Conservation (phyloP, 768 basidiomycete species). For the Rhodotorula toruloides region DNA sequence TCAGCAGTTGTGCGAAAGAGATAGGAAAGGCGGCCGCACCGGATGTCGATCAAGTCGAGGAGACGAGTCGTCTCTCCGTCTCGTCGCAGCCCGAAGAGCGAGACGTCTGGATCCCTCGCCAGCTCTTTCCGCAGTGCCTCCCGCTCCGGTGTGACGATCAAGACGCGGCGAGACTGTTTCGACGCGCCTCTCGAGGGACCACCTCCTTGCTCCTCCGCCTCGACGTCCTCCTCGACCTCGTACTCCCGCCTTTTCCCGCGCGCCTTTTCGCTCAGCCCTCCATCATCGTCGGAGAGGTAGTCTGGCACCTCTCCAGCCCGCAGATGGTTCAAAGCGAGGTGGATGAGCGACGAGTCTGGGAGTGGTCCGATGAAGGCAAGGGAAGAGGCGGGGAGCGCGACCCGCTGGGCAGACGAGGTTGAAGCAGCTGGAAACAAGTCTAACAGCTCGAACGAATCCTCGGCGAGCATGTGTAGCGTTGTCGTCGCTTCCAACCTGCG, state of each 20-base stretch:
- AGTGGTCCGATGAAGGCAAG: conserved; percentile 24
- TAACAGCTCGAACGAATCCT: background rate
- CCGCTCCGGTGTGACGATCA: conserved; percentile 16
- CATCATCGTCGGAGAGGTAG: rapidly evolving
- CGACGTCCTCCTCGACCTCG: background rate
- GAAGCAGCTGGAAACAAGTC: background rate
- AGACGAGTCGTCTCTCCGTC: background rate
- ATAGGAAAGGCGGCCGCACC: background rate
- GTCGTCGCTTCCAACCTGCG: no score
- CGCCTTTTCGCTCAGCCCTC: conserved; percentile 9
- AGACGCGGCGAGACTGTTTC: background rate
- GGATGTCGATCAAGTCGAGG: conserved; percentile 20
- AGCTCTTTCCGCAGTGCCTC: conserved; percentile 1
- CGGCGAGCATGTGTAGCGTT: background rate
- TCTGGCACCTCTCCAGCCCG: background rate
- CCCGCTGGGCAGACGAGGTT: background rate
- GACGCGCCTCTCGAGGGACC: no score
- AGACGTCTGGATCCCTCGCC: conserved; percentile 12
- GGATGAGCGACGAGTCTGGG: conserved; percentile 7
- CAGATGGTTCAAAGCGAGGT: conserved; percentile 27
- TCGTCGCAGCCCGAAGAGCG: conserved; percentile 5
- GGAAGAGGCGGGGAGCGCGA: background rate
- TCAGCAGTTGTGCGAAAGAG: no score
- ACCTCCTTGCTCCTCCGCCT: background rate
- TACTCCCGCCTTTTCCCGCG: conserved; percentile 4